These are phyloP conservation scores for Digitaria exilis DNA, from an alignment of 202 grass and related monocot species.

Conservation along the genomic window DNA sequence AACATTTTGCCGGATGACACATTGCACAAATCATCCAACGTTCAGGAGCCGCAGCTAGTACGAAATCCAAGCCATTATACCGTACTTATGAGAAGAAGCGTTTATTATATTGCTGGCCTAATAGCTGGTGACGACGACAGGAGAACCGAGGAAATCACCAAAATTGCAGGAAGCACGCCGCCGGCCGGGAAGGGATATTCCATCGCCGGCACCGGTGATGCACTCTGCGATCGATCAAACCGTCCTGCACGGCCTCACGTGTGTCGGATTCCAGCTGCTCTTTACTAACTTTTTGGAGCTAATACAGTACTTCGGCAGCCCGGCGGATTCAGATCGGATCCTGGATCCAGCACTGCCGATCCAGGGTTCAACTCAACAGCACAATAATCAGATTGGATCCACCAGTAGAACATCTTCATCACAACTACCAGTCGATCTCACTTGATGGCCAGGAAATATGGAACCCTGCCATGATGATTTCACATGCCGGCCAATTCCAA, in stretches of 20 bases:
- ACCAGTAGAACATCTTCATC: background rate
- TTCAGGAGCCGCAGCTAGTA: background rate
- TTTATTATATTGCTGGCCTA: background rate
- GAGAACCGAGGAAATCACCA: no score
- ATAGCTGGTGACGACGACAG: background rate
- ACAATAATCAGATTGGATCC: background rate
- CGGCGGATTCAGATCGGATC: slow-evolving; percentile 25
- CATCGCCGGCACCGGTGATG: background rate
- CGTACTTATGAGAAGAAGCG: background rate
- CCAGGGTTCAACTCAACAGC: background rate
- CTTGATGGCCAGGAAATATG: background rate
- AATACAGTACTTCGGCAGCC: no score
- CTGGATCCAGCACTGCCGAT: background rate
- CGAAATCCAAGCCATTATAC: background rate
- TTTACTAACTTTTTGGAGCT: background rate
- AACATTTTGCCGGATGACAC: background rate
- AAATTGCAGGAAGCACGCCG: background rate
- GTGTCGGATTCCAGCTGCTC: slow-evolving; percentile 11
- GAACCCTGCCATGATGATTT: background rate
- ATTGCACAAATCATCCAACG: background rate
- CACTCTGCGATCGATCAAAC: background rate
- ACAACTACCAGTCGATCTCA: background rate
- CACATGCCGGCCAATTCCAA: background rate
- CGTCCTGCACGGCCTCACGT: background rate
- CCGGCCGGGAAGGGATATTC: background rate